These are phyloP conservation scores for Favolaschia claudopus DNA, from an alignment of 768 basidiomycete species.

Conservation along the genomic window DNA sequence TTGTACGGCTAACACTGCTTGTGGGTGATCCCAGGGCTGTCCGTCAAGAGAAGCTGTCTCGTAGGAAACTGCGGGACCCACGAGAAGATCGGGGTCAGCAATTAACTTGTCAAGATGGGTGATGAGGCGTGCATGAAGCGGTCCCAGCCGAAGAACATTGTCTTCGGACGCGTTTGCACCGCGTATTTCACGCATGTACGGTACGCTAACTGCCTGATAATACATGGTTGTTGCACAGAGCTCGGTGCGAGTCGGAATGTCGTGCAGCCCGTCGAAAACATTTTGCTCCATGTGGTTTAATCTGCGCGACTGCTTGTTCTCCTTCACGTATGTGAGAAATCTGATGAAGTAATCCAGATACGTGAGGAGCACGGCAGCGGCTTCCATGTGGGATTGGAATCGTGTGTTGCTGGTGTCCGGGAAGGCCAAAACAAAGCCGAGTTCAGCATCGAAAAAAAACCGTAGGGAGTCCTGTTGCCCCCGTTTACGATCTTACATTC, in stretches of 20 bases:
- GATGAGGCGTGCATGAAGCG: constrained; percentile 4
- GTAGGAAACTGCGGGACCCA: not conserved
- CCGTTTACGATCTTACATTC: constrained; percentile 46
- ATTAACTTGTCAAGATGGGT: too few relatives aligned
- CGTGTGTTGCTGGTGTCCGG: constrained; percentile 45
- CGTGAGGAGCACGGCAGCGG: constrained; percentile 30
- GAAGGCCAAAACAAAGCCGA: constrained; percentile 30
- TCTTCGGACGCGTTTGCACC: too few relatives aligned
- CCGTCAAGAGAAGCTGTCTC: constrained; percentile 6
- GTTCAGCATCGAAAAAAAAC: constrained; percentile 28
- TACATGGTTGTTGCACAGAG: too few relatives aligned
- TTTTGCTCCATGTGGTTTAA: constrained; percentile 36
- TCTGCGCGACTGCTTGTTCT: constrained; percentile 27
- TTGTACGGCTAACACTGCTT: too few relatives aligned
- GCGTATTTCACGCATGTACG: too few relatives aligned
- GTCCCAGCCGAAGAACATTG: constrained; percentile 11
- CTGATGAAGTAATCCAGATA: constrained; percentile 22
- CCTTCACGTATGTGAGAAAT: constrained; percentile 29
- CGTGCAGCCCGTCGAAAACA: constrained; percentile 13
- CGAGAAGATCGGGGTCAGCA: constrained; percentile 6
- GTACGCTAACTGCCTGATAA: too few relatives aligned
- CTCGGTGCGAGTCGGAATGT: constrained; percentile 14
- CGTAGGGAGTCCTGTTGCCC: constrained; percentile 38
- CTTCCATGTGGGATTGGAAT: constrained; percentile 38
- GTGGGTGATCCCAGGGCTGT: too few relatives aligned